A percentile compares a stretch with the other conserved stretches of the same genome.
phyloP scores from a whole-genome alignment of 73 alveolate species.

The Paraurostyla sp. region DNA sequence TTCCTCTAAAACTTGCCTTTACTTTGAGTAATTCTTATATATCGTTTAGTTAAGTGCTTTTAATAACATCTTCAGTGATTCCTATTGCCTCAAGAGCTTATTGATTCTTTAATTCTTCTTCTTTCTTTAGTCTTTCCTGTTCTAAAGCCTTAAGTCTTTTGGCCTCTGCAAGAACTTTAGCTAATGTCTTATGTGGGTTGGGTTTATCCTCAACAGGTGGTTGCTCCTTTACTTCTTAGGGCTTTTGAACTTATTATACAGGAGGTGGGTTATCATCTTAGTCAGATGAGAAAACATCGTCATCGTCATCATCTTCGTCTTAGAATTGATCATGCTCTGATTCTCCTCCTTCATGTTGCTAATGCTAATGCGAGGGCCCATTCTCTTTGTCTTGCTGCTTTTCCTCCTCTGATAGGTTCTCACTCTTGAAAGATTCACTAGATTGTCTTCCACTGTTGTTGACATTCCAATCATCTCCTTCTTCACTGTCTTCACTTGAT shows the following conservation, averaged over 20 bases:
- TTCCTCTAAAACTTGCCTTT: conserved; percentile 25
- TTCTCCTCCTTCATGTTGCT: conserved; percentile 26
- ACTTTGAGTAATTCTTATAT: conserved; percentile 2
- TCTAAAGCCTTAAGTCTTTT: background rate
- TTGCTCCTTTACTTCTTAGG: background rate
- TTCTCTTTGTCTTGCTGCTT: background rate
- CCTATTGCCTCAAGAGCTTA: conserved; percentile 1
- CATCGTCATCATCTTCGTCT: conserved; percentile 2
- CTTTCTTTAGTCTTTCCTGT: conserved; percentile 24
- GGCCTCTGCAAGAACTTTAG: background rate
- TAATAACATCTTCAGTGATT: conserved; percentile 16
- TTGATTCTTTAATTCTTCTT: conserved; percentile 42
- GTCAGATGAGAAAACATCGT: background rate
- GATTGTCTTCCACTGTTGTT: background rate
- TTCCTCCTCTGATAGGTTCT: conserved; percentile 44
- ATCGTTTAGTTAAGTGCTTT: conserved; percentile 9
- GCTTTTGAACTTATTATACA: no score
- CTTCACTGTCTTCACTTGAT: background rate
- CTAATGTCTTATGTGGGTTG: background rate
- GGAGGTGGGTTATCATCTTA: background rate
- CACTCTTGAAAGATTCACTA: conserved; percentile 5
- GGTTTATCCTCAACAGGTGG: no score
- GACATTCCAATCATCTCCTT: background rate
- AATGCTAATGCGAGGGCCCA: no score
- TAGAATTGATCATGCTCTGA: background rate